Evolutionary conservation across 2,329 filamentous ascomycete genomes (phyloP).

Genomic region (Trichoderma sp.): DNA sequence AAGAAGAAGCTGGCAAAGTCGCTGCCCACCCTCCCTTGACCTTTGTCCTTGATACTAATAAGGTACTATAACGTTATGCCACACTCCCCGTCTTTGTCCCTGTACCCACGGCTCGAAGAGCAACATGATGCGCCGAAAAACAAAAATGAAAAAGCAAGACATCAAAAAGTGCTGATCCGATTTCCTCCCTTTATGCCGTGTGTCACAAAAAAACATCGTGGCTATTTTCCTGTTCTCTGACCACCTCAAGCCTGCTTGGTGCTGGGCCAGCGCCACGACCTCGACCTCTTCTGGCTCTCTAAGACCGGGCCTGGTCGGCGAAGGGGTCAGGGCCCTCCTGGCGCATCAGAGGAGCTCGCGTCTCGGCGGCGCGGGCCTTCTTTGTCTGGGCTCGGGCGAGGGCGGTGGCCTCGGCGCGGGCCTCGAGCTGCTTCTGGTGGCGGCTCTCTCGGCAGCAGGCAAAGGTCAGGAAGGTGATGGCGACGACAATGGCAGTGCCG

Average conservation of each 20-base stretch:
- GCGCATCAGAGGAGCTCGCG: conserved; percentile 39
- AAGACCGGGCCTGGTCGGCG: conserved; percentile 36
- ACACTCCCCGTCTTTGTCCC: not conserved
- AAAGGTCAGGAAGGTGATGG: conserved; percentile 45
- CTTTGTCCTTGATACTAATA: not conserved
- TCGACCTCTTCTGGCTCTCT: conserved; percentile 24
- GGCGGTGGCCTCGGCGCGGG: conserved; percentile 50
- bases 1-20: not conserved
- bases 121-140: conserved; percentile 14
- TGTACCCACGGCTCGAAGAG: conserved; percentile 17
- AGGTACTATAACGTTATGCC: not conserved
- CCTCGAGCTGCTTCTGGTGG: conserved; percentile 43
- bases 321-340: conserved; percentile 36
- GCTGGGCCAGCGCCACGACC: not conserved
- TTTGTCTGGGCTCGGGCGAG: conserved; percentile 49
- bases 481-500: conserved; percentile 38
- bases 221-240: not conserved
- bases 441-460: conserved; percentile 52
- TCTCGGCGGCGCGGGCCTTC: conserved; percentile 40
- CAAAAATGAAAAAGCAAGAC: conserved; percentile 7
- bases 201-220: conserved; percentile 5
- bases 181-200: not conserved
- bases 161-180: conserved; percentile 8
- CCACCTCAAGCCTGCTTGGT: conserved; percentile 17
- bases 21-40: not conserved